Evolutionary conservation across 2,329 filamentous ascomycete genomes (phyloP).

Genomic region (Phoma sp.): DNA sequence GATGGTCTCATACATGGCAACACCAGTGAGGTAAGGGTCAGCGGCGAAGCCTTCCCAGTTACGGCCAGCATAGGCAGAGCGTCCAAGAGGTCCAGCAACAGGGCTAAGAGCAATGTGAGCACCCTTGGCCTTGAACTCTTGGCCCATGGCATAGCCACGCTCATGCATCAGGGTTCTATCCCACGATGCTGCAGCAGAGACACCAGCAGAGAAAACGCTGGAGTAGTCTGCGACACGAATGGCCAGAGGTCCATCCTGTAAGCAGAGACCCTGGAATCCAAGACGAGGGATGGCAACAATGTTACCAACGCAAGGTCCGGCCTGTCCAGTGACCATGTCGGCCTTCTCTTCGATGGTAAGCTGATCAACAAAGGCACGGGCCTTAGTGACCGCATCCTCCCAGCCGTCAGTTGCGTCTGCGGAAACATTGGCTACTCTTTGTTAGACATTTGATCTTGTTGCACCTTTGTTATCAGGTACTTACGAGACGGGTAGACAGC

Average conservation of each 20-base stretch:
- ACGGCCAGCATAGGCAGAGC: conserved; percentile 50
- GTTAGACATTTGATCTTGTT: conserved; percentile 48
- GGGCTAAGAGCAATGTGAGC: conserved; percentile 59
- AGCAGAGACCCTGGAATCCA: conserved; percentile 50
- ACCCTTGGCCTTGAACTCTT: conserved; percentile 47
- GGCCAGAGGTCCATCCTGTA: conserved; percentile 50
- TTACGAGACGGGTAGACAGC: conserved; percentile 40
- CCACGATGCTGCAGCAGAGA: conserved; percentile 50
- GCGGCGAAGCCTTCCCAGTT: conserved; percentile 56
- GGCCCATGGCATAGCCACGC: conserved; percentile 48
- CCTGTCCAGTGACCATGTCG: conserved; percentile 50
- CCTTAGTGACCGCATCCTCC: conserved; percentile 43
- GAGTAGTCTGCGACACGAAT: conserved; percentile 46
- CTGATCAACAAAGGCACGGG: conserved; percentile 41
- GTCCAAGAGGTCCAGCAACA: conserved; percentile 54
- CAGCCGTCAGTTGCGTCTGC: conserved; percentile 40
- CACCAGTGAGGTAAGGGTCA: conserved; percentile 56
- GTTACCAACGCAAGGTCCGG: conserved; percentile 63
- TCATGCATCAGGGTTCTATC: conserved; percentile 49
- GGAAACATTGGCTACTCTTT: conserved; percentile 34
- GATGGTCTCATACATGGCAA: conserved; percentile 51
- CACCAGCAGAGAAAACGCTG: conserved; percentile 51
- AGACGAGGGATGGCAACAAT: conserved; percentile 49
- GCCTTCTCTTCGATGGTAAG: conserved; percentile 45
- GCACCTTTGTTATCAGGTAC: conserved; percentile 2